phyloP scores from a whole-genome alignment of 768 basidiomycete species.

The Trametes cinnabarina region DNA sequence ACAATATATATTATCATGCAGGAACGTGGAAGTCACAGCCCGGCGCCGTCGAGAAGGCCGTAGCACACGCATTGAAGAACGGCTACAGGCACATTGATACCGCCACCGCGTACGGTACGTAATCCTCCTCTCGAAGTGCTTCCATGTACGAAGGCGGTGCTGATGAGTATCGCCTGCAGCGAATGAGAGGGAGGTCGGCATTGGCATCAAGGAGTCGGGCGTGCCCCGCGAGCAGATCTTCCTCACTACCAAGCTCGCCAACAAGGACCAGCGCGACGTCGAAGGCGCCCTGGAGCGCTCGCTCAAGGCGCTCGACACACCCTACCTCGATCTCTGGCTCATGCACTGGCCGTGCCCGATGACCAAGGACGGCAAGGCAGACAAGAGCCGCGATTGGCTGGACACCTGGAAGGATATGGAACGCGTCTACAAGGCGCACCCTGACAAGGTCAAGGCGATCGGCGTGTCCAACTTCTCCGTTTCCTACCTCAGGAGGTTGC shows the following conservation, averaged over 20 bases:
- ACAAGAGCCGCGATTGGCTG: slow-evolving; percentile 59
- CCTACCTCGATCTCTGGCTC: slow-evolving; percentile 81
- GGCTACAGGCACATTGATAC: slow-evolving; percentile 79
- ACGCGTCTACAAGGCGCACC: slow-evolving; percentile 57
- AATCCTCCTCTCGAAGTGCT: background rate
- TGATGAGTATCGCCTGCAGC: slow-evolving; percentile 18
- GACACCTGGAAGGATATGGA: slow-evolving; percentile 83
- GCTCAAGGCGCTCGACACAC: slow-evolving; percentile 64
- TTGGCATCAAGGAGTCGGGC: slow-evolving; percentile 74
- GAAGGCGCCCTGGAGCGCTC: slow-evolving; percentile 64
- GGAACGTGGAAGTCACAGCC: slow-evolving; percentile 81
- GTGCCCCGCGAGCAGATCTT: slow-evolving; percentile 73
- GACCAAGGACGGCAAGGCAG: slow-evolving; percentile 51
- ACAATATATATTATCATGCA: slow-evolving; percentile 26
- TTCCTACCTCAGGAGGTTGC: slow-evolving; percentile 58
- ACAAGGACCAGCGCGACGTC: slow-evolving; percentile 57
- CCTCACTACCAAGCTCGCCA: slow-evolving; percentile 73
- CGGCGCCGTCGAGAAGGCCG: slow-evolving; percentile 70
- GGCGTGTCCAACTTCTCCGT: slow-evolving; percentile 78
- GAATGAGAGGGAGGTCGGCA: slow-evolving; percentile 81
- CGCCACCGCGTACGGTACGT: slow-evolving; percentile 55
- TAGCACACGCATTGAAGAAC: slow-evolving; percentile 65
- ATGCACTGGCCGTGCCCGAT: slow-evolving; percentile 86
- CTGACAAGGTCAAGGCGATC: slow-evolving; percentile 75
- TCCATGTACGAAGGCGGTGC: background rate